Evolutionary conservation across 2,329 filamentous ascomycete species (phyloP), one percentile per base, ranked within the genome.

Genomic region (Neophaeococcomyces aloes): DNA sequence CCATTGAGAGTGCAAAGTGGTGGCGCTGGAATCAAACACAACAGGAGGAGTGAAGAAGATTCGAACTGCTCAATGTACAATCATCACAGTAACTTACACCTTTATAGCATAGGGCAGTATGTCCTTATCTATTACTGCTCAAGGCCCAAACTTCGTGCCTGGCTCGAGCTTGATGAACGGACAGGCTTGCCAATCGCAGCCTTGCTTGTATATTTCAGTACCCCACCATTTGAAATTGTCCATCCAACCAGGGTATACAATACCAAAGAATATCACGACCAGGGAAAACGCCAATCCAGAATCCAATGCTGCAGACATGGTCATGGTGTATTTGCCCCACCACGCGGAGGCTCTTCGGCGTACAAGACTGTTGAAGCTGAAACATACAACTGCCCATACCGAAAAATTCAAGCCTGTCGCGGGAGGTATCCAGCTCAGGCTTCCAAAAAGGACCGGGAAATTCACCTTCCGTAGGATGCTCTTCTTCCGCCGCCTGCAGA

Each of bases 321-420:
- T 88, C 84, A 93, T 91, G 31, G 84, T 89, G 61, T 93, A 93
- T 63, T 93, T 91, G 37, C 78, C 78, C 86, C 86, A 93, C 86
- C 86, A 94, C 1, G 76, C 79, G 23, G 70, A 71, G 19, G 77
- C 81, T 17, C 81, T 71, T 29, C 76, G 76, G 58, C 80, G 78
- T 56, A 93, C 74, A 48, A 81, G 62, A 59, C 81, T 80, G 61
- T 93, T 93, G 71, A 94, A 94, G 33, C 86, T 54, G 61, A 82
- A 93, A 65, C 54, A 91, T 11, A 93, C 83, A 6, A 91, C 65
- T 0, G 81, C 83, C 85, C 86, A 93, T 33, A 89, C 82, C 1
- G 79, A 85, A 59, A 91, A 94, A 61, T 94, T 94, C 51, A 94
- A 78, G 0, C 86, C 86, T 0, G 82, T 73, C 2, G 86, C 86